Base-by-base conservation (phyloP, 768 basidiomycete species). In the Auricularia cornea region DNA sequence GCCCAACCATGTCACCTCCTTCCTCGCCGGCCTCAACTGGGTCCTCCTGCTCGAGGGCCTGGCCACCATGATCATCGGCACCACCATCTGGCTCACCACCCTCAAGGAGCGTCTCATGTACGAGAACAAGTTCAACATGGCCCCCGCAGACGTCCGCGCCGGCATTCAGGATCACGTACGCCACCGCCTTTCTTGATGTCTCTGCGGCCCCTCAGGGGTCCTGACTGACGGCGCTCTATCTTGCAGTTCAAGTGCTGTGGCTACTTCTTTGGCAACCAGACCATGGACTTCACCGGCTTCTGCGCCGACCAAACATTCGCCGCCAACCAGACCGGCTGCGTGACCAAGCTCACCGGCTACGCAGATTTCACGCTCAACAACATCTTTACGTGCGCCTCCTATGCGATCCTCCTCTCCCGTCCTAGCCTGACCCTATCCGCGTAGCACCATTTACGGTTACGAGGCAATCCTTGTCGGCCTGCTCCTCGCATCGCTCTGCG, bases 61-160 rank as follows among this genome's bases (percentile, higher is more conserved):
- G 52, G 79, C 80, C 29, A 81, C 88, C 48, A 74, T 88, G 59
- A 69, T 85, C 60, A 75, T 91, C 30, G 92, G 90, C 64, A 83
- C 86, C 26, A 81, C 83, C 67, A 76, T 95, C 60, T 96, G 94
- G 94, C 84, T 89, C 75, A 90, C 77, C 71, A 92, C 92, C 4
- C 79, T 95, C 20, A 74, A 81, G 62, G 87, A 92, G 71, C 84
- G 87, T 30, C 74, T 76, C 52, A 84, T 90, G 68, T 95, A 87
- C 75, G 81, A 84, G 65, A 65, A 64, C 0, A 74, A 84, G 29
- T 95, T 86, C 81, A 65, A 76, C 14, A 72, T 72, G 59, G 78
- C 80, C 64, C 75, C 79, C 32, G 64, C 75, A 30, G 77, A 74
- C 1, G 80, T 76, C 26, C 81, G 84, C 65, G 78, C 85, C 41